These are phyloP conservation scores for Didymella pomorum DNA, from an alignment of 2,329 filamentous ascomycete species.

Conservation along the genomic window DNA sequence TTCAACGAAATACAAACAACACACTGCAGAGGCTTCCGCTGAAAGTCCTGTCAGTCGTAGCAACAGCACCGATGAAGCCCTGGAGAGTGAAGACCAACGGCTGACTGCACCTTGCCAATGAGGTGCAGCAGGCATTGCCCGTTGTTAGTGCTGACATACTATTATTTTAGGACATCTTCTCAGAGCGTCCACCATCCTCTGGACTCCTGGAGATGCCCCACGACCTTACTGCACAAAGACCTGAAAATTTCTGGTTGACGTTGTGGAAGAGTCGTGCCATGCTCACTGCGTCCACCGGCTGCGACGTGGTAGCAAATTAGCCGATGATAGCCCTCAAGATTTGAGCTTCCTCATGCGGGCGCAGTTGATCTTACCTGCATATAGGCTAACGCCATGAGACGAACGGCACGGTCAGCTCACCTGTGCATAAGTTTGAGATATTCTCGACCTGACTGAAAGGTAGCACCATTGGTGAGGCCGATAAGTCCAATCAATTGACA, in stretches of 20 bases:
- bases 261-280: not conserved
- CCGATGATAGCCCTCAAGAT: not conserved
- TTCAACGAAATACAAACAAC: not conserved
- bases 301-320: not conserved
- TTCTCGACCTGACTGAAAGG: not conserved
- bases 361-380: conserved; percentile 7
- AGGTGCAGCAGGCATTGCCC: not conserved
- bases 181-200: not conserved
- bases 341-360: conserved; percentile 4
- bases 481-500: not conserved
- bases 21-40: not conserved
- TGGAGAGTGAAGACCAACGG: not conserved
- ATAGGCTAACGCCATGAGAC: not conserved
- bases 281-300: not conserved
- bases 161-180: not conserved
- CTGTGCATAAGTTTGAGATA: not conserved
- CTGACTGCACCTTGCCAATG: not conserved
- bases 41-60: not conserved
- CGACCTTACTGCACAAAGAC: not conserved
- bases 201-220: not conserved
- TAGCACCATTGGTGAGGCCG: no score
- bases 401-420: not conserved
- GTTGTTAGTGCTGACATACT: not conserved
- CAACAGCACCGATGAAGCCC: not conserved
- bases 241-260: not conserved